Evolutionary conservation across 352 stramenopile genomes (phyloP).

Genomic region (Phytophthora sansomeana): DNA sequence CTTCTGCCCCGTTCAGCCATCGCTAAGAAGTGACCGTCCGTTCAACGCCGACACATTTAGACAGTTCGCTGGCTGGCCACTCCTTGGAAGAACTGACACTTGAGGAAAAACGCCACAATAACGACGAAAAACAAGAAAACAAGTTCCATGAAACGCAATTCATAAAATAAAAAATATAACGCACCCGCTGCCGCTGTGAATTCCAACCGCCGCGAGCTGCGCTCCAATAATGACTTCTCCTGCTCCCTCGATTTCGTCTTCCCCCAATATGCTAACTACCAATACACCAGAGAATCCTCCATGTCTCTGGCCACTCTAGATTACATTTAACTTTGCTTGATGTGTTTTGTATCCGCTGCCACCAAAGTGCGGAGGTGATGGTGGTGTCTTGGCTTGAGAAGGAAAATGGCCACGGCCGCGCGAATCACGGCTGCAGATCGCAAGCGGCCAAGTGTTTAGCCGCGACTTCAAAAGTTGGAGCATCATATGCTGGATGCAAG

Average conservation of each 20-base stretch:
- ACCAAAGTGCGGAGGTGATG: constrained; percentile 31
- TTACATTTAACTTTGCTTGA: constrained; percentile 54
- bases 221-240: constrained; percentile 42
- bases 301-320: constrained; percentile 46
- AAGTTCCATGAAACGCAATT: constrained; percentile 34
- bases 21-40: constrained; percentile 1
- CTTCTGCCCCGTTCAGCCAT: constrained; percentile 13
- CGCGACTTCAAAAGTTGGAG: constrained; percentile 55
- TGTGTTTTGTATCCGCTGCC: constrained; percentile 40
- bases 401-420: constrained; percentile 12
- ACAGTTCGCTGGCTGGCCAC: neutral
- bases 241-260: constrained; percentile 26
- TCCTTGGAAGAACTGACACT: too few relatives aligned
- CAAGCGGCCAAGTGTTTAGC: constrained; percentile 51
- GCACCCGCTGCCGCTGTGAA: constrained; percentile 25
- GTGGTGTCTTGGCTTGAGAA: constrained; percentile 31
- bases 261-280: constrained; percentile 42
- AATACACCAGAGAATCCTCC: constrained; percentile 42
- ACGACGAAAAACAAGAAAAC: constrained; percentile 8
- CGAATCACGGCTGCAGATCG: constrained; percentile 48
- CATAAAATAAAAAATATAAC: constrained; percentile 47
- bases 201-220: constrained; percentile 15
- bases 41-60: constrained; percentile 24
- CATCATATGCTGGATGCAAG: constrained; percentile 34
- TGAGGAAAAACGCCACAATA: neutral